These are phyloP conservation scores for Raffaelea deltoideospora DNA, from an alignment of 2,329 filamentous ascomycete genomes.

Conservation along the genomic window DNA sequence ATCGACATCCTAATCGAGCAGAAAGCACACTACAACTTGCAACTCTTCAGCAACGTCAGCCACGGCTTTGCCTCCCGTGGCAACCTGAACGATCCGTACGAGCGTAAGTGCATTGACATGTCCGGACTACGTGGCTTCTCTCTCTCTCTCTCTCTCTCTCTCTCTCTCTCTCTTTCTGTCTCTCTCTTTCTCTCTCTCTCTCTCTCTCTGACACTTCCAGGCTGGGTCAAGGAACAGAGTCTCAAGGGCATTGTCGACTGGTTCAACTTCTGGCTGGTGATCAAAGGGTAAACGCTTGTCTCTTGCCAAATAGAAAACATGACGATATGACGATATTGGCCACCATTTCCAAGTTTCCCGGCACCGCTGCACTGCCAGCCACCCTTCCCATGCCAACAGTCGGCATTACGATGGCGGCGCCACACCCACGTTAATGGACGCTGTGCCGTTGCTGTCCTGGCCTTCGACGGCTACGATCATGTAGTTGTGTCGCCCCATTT, in stretches of 20 bases:
- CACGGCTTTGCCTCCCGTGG: conserved; percentile 9
- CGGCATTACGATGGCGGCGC: no score
- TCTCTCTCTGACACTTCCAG: conserved; percentile 1
- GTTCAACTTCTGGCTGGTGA: conserved; percentile 10
- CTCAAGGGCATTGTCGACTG: conserved; percentile 9
- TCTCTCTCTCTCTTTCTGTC: not conserved
- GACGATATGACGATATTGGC: no score
- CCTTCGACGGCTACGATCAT: conserved; percentile 32
- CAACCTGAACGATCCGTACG: conserved; percentile 19
- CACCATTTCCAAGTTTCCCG: no score
- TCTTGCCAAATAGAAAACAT: no score
- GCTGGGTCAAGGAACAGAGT: conserved; percentile 12
- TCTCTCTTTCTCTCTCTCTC: not conserved
- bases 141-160: not conserved
- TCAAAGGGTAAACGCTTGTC: no score
- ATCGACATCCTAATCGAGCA: conserved; percentile 24
- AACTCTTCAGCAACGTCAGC: conserved; percentile 42
- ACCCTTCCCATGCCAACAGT: no score
- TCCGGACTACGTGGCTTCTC: conserved; percentile 12
- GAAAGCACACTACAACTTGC: conserved; percentile 41
- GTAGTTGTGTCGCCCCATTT: conserved; percentile 28
- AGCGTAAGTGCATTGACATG: conserved; percentile 20
- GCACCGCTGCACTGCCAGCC: no score
- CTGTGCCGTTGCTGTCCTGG: conserved; percentile 30
- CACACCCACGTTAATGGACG: conserved; percentile 22